These are phyloP conservation scores for Rhizoctonia solani DNA, from an alignment of 1,284 basidiomycete genomes.

Conservation along the genomic window DNA sequence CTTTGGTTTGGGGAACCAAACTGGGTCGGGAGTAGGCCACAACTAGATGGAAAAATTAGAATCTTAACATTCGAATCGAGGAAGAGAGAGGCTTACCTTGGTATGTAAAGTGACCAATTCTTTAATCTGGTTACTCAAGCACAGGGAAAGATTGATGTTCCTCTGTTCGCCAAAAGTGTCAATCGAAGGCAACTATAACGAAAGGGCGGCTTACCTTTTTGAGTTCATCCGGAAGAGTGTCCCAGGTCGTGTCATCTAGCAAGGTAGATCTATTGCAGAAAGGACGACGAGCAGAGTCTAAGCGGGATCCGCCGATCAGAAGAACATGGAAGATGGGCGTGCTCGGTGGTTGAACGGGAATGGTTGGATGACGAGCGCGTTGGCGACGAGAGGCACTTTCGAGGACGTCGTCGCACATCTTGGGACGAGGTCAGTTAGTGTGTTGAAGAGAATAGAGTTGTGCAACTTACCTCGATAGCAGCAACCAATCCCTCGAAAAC, in stretches of 20 bases:
- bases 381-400: conserved; percentile 32
- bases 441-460: background rate
- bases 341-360: conserved; percentile 33
- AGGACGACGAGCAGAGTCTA: conserved; percentile 60
- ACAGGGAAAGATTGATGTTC: conserved; percentile 61
- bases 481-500: conserved; percentile 72
- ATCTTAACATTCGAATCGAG: background rate
- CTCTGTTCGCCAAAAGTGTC: conserved; percentile 49
- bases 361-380: conserved; percentile 37
- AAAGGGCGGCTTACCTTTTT: conserved; percentile 56
- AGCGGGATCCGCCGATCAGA: conserved; percentile 61
- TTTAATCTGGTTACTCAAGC: conserved; percentile 54
- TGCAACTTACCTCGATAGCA: conserved; percentile 61
- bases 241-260: conserved; percentile 67
- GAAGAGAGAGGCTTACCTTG: conserved; percentile 49
- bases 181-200: background rate
- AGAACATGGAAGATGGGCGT: conserved; percentile 56
- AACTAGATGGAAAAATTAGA: conserved; percentile 7
- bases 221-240: conserved; percentile 62
- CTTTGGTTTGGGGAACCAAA: conserved; percentile 19
- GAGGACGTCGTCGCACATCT: conserved; percentile 62
- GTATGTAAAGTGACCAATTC: conserved; percentile 58
- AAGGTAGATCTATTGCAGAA: conserved; percentile 56
- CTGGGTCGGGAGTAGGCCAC: conserved; percentile 18
- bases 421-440: background rate